phyloP scores from a whole-genome alignment of 352 stramenopile species.

The Peronospora belbahrii region DNA sequence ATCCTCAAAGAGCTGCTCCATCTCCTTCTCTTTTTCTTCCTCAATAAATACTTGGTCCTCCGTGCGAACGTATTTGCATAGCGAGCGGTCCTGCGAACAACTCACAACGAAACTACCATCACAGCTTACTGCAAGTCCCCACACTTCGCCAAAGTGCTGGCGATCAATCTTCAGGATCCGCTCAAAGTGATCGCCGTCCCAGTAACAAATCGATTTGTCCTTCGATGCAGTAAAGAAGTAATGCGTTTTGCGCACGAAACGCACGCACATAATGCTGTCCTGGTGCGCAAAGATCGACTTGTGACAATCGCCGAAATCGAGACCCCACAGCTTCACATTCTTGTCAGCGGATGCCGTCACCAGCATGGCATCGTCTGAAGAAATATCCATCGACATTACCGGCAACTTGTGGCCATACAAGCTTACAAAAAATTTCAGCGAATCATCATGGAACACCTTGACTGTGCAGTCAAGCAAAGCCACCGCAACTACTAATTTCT shows the following conservation, averaged over 20 bases:
- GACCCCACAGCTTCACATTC: slow-evolving; percentile 98
- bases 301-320: slow-evolving; percentile 99
- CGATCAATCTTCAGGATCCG: slow-evolving; percentile 76
- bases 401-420: slow-evolving; percentile 99
- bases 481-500: slow-evolving; percentile 85
- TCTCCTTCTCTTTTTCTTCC: slow-evolving; percentile 94
- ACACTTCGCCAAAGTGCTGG: slow-evolving; percentile 80
- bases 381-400: slow-evolving; percentile 97
- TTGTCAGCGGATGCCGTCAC: slow-evolving; percentile 97
- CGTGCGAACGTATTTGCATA: slow-evolving; percentile 96
- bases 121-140: slow-evolving; percentile 84
- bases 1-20: slow-evolving; percentile 93
- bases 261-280: slow-evolving; percentile 95
- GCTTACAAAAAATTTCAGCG: slow-evolving; percentile 98
- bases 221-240: slow-evolving; percentile 98
- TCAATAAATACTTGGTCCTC: slow-evolving; percentile 96
- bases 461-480: slow-evolving; percentile 95
- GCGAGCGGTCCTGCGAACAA: slow-evolving; percentile 93
- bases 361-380: slow-evolving; percentile 94
- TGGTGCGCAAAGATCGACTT: slow-evolving; percentile 98
- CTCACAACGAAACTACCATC: slow-evolving; percentile 93
- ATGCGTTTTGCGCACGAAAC: slow-evolving; percentile 94
- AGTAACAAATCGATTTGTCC: slow-evolving; percentile 96
- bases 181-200: slow-evolving; percentile 98
- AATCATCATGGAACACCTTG: slow-evolving; percentile 99